A percentile compares a stretch with the other conserved stretches of the same genome.
phyloP scores from a whole-genome alignment of 768 basidiomycete species.

The Agaricus subrufescens region DNA sequence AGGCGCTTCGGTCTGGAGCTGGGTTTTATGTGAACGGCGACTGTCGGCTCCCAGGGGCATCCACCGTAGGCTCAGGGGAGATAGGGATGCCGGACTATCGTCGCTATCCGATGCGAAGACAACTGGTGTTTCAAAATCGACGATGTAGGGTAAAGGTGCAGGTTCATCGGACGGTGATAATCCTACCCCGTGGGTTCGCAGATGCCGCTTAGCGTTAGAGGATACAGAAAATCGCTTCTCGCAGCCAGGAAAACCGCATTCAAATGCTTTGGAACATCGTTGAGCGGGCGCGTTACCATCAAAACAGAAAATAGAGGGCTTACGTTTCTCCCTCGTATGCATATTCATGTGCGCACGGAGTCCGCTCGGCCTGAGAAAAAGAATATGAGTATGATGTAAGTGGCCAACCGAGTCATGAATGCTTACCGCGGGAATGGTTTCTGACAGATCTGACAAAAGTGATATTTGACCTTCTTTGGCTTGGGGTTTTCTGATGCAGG shows the following conservation, averaged over 20 bases:
- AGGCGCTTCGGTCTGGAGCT: background rate
- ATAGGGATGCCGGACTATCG: background rate
- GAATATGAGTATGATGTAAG: background rate
- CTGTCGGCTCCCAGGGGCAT: slow-evolving; percentile 11
- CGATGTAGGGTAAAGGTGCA: slow-evolving; percentile 18
- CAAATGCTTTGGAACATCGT: slow-evolving; percentile 17
- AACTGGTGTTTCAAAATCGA: slow-evolving; percentile 25
- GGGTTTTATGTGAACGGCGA: slow-evolving; percentile 4
- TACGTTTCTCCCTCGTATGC: slow-evolving; percentile 30
- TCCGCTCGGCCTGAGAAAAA: slow-evolving; percentile 25
- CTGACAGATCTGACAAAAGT: slow-evolving; percentile 26
- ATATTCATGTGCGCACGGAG: slow-evolving; percentile 31
- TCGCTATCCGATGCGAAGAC: slow-evolving; percentile 11
- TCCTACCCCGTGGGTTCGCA: slow-evolving; percentile 55
- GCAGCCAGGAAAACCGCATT: slow-evolving; percentile 49
- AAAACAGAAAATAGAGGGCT: background rate
- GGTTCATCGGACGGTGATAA: slow-evolving; percentile 15
- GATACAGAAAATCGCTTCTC: slow-evolving; percentile 56
- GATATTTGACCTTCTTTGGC: slow-evolving; percentile 30
- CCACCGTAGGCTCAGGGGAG: slow-evolving; percentile 10
- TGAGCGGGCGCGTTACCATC: background rate
- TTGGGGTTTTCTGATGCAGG: slow-evolving; percentile 11
- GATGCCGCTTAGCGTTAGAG: slow-evolving; percentile 61
- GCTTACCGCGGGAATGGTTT: slow-evolving; percentile 29
- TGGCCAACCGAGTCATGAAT: background rate